Evolutionary conservation across 805 yeast species (phyloP).

Genomic region (Metschnikowia vanudenii): DNA sequence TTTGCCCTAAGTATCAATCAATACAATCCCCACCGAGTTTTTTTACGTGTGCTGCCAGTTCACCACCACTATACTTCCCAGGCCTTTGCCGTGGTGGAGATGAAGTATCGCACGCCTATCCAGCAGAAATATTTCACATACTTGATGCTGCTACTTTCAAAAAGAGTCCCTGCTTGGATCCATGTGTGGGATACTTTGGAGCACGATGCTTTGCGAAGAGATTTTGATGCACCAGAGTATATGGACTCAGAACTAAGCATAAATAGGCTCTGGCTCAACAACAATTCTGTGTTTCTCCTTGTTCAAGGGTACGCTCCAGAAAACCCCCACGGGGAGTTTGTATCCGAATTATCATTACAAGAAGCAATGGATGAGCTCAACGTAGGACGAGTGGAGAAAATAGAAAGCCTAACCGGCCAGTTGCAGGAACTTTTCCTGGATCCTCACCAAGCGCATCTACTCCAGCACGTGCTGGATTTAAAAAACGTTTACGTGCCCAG

Average conservation of each 20-base stretch:
- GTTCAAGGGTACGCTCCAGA: constrained; percentile 6
- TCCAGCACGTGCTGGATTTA: constrained; percentile 11
- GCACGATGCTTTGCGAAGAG: constrained; percentile 19
- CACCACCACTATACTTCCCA: not conserved
- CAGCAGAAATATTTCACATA: constrained; percentile 15
- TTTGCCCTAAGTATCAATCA: constrained; percentile 5
- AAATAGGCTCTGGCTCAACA: constrained; percentile 13
- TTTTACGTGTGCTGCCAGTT: not conserved
- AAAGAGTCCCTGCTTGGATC: constrained; percentile 5
- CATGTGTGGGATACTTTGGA: constrained; percentile 18
- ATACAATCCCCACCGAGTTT: constrained; percentile 15
- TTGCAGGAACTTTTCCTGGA: not conserved
- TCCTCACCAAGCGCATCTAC: constrained; percentile 2
- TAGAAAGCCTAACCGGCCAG: not conserved
- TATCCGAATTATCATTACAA: constrained; percentile 8
- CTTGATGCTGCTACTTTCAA: constrained; percentile 10
- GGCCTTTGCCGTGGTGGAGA: constrained; percentile 7
- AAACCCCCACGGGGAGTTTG: constrained; percentile 16
- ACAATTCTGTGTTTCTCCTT: constrained; percentile 5
- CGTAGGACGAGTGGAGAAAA: not conserved
- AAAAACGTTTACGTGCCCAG: constrained; percentile 10
- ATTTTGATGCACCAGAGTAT: constrained; percentile 10
- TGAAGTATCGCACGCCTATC: constrained; percentile 5
- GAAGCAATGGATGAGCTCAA: constrained; percentile 7
- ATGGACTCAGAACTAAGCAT: constrained; percentile 15